phyloP scores from a whole-genome alignment of 2,329 filamentous ascomycete species.

The Trichoderma sp. region DNA sequence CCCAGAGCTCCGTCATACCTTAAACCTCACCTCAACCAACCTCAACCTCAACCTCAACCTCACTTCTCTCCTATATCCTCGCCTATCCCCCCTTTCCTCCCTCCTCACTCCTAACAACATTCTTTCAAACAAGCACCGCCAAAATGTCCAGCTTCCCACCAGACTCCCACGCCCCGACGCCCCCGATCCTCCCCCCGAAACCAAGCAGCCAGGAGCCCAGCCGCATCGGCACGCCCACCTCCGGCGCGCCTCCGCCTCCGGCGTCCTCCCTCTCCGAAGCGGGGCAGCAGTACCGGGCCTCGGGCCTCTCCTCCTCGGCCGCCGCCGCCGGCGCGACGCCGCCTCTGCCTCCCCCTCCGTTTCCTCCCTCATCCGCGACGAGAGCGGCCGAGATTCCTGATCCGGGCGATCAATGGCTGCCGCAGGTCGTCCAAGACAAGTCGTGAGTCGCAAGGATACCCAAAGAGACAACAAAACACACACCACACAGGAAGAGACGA shows the following conservation, averaged over 20 bases:
- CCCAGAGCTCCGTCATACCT: slow-evolving; percentile 1
- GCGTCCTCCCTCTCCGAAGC: slow-evolving; percentile 17
- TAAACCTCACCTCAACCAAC: not conserved
- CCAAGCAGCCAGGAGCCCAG: slow-evolving; percentile 69
- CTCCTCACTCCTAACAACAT: no score
- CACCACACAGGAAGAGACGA: not conserved
- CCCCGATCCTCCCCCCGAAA: slow-evolving; percentile 73
- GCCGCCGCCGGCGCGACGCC: slow-evolving; percentile 18
- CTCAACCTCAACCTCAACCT: not conserved
- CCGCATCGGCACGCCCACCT: slow-evolving; percentile 65
- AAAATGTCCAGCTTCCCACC: slow-evolving; percentile 39
- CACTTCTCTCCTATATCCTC: not conserved
- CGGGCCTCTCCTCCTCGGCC: not conserved
- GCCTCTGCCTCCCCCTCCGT: slow-evolving; percentile 26
- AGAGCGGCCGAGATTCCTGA: slow-evolving; percentile 49
- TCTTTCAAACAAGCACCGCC: not conserved
- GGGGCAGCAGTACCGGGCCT: slow-evolving; percentile 18
- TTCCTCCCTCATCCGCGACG: slow-evolving; percentile 27
- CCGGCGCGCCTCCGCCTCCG: slow-evolving; percentile 49
- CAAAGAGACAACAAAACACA: no score
- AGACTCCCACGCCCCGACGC: slow-evolving; percentile 43
- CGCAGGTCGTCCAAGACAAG: slow-evolving; percentile 75
- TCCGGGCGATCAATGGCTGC: slow-evolving; percentile 76
- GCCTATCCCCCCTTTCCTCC: not conserved
- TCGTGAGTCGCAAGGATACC: slow-evolving; percentile 57